phyloP scores from a whole-genome alignment of 2,329 filamentous ascomycete genomes.

The Fusarium pseudonygamai region DNA sequence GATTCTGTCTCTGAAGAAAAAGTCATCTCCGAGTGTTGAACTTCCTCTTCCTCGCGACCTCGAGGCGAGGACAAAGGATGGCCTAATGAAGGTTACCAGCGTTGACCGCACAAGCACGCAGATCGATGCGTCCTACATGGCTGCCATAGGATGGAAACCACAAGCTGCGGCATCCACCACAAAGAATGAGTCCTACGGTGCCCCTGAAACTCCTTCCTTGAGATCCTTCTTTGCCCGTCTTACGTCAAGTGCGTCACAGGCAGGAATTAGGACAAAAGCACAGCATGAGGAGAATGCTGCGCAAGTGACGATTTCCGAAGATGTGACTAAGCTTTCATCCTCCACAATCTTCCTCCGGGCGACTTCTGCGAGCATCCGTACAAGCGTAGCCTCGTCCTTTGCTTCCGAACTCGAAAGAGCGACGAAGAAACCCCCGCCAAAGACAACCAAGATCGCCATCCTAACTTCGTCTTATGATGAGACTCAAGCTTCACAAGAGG shows the following conservation, averaged over 20 bases:
- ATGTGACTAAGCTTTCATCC: conserved; percentile 74
- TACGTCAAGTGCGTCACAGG: conserved; percentile 66
- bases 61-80: conserved; percentile 83
- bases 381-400: conserved; percentile 76
- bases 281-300: conserved; percentile 70
- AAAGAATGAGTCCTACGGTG: conserved; percentile 62
- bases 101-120: conserved; percentile 89
- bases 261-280: conserved; percentile 61
- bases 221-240: conserved; percentile 83
- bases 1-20: conserved; percentile 82
- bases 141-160: conserved; percentile 84
- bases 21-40: conserved; percentile 78
- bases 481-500: conserved; percentile 69
- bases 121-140: conserved; percentile 91
- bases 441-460: conserved; percentile 84
- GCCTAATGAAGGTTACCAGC: conserved; percentile 84
- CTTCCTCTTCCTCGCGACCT: conserved; percentile 81
- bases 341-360: conserved; percentile 90
- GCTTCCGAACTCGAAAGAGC: conserved; percentile 90
- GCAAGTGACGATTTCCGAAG: conserved; percentile 72
- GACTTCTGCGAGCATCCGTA: conserved; percentile 83
- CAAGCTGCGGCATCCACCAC: conserved; percentile 51
- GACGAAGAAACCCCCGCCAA: conserved; percentile 96
- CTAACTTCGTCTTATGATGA: conserved; percentile 93
- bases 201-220: conserved; percentile 67